Evolutionary conservation across 2,329 filamentous ascomycete genomes (phyloP).

Genomic region (Sordariomycetes sp.): DNA sequence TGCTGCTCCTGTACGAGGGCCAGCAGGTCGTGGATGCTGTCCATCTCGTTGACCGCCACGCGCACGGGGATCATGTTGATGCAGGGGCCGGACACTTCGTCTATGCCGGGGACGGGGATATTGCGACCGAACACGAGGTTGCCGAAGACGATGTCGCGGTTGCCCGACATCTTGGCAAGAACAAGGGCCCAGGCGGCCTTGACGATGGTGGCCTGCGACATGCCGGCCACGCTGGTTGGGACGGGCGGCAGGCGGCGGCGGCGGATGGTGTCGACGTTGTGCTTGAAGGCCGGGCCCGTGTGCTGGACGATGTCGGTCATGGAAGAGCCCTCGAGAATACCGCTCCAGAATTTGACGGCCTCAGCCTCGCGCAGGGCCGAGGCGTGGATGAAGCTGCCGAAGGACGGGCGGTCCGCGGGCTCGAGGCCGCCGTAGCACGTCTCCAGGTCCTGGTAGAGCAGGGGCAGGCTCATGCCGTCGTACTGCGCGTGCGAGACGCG

Average conservation of each 20-base stretch:
- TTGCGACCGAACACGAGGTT: constrained; percentile 28
- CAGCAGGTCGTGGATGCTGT: constrained; percentile 24
- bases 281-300: constrained; percentile 1
- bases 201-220: constrained; percentile 28
- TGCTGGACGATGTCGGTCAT: constrained; percentile 11
- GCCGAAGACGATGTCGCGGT: constrained; percentile 27
- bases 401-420: constrained; percentile 13
- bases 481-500: constrained; percentile 38
- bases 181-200: constrained; percentile 33
- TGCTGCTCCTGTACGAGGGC: constrained; percentile 29
- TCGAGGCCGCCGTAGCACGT: constrained; percentile 21
- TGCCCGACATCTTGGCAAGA: constrained; percentile 22
- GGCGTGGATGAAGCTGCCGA: constrained; percentile 15
- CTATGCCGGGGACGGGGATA: constrained; percentile 18
- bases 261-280: constrained; percentile 11
- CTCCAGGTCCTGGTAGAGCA: constrained; percentile 27
- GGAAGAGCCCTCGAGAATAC: constrained; percentile 24
- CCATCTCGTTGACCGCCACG: constrained; percentile 18
- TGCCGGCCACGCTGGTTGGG: constrained; percentile 11
- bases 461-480: constrained; percentile 34
- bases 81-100: constrained; percentile 18
- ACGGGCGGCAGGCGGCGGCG: constrained; percentile 9
- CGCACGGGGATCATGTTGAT: constrained; percentile 30
- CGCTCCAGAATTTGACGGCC: constrained; percentile 30
- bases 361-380: constrained; percentile 17